These are phyloP conservation scores for Fusarium lyarnte DNA, from an alignment of 2,329 filamentous ascomycete genomes.

Conservation along the genomic window DNA sequence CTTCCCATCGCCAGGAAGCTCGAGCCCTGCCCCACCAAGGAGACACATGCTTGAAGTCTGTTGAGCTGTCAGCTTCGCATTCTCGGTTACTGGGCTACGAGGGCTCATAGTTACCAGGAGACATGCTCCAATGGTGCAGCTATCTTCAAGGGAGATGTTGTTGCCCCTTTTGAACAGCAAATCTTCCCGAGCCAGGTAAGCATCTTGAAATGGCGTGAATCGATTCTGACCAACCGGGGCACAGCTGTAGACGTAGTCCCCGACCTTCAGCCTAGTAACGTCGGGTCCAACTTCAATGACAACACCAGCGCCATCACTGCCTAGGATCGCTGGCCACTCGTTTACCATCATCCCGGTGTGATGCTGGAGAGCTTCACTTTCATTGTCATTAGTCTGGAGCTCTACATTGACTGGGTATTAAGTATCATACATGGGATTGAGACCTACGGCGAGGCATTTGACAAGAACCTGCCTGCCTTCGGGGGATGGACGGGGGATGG, in stretches of 20 bases:
- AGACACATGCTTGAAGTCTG: slow-evolving; percentile 48
- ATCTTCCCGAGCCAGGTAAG: slow-evolving; percentile 50
- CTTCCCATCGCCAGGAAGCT: slow-evolving; percentile 32
- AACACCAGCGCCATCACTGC: slow-evolving; percentile 49
- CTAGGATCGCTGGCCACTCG: slow-evolving; percentile 50
- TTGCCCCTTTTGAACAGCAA: slow-evolving; percentile 45
- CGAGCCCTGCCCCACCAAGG: slow-evolving; percentile 41
- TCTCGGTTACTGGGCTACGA: neutral
- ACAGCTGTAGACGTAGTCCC: slow-evolving; percentile 50
- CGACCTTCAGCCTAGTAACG: slow-evolving; percentile 45
- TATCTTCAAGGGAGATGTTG: slow-evolving; percentile 43
- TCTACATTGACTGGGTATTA: rapidly evolving
- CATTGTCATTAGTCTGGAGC: neutral
- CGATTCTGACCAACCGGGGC: slow-evolving; percentile 47
- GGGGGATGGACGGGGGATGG: slow-evolving; percentile 41
- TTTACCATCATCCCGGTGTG: slow-evolving; percentile 46
- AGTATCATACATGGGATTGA: slow-evolving; percentile 50
- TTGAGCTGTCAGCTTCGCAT: neutral
- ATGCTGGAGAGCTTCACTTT: slow-evolving; percentile 48
- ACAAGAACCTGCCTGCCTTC: slow-evolving; percentile 48
- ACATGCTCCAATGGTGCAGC: slow-evolving; percentile 49
- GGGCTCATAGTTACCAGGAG: slow-evolving; percentile 40
- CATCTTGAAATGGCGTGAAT: slow-evolving; percentile 51
- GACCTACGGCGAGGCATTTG: slow-evolving; percentile 48
- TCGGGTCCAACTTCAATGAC: slow-evolving; percentile 45